Evolutionary conservation across 495 filamentous ascomycete species (phyloP), one percentile per base, ranked within the genome.

Genomic region (Penicillium taxi): DNA sequence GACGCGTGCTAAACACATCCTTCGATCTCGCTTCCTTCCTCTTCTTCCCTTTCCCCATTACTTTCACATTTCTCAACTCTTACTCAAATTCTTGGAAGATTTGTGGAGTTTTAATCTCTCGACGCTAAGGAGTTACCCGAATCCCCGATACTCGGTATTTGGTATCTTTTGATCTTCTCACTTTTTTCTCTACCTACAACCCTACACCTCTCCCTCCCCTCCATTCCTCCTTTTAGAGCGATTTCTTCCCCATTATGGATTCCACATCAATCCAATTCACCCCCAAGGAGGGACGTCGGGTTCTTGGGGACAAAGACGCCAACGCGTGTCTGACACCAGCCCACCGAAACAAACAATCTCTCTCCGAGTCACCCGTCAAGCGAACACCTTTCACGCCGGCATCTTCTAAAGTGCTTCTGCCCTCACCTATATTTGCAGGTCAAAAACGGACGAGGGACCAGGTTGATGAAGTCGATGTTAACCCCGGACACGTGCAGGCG

Each of bases 241-340:
- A 25, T 23, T 23, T 27, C 18, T 22, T 3, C 48, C 39, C 20
- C 29, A 48, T 5, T 26, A 63, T 64, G 61, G 51, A 59, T 25
- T 38, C 53, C 2, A 46, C 52, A 15, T 35, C 47, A 36, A 31
- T 52, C 15, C 53, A 52, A 31, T 42, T 52, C 43, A 67, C 58
- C 45, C 63, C 66, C 4, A 69, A 67, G 45, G 60, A 66, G 14
- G 64, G 59, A 25, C 55, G 66, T 41, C 66, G 59, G 15, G 56
- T 69, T 19, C 61, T 69, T 36, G 61, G 66, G 19, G 63, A 66
- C 32, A 69, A 65, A 44, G 57, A 58, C 43, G 39, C 55, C 52
- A 69, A 69, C 63, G 64, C 66, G 62, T 69, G 63, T 51, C 45
- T 63, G 26, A 61, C 66, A 22, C 63, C 66, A 23, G 54, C 53